These are phyloP conservation scores for Tuber brumale DNA, from an alignment of 495 filamentous ascomycete genomes.

Conservation along the genomic window DNA sequence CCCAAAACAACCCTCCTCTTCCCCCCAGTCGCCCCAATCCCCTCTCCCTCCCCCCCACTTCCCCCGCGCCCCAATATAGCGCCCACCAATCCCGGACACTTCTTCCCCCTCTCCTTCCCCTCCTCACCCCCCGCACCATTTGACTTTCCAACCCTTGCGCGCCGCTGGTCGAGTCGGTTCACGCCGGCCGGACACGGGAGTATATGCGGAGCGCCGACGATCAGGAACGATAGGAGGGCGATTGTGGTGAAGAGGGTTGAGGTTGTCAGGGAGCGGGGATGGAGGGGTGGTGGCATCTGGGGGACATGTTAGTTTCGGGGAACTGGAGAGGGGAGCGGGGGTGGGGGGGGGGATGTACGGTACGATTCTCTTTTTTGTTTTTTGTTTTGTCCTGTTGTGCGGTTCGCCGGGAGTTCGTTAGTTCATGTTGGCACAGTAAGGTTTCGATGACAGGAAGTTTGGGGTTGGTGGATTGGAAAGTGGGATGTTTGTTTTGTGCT, in stretches of 20 bases:
- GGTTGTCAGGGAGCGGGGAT: conserved; percentile 85
- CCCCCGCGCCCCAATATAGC: conserved; percentile 17
- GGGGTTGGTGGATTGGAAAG: neutral
- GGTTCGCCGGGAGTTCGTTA: neutral
- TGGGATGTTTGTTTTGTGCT: too few species aligned
- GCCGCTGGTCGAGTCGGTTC: conserved; percentile 19
- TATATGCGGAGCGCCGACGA: conserved; percentile 85
- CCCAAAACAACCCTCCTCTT: conserved; percentile 32
- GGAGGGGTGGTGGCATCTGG: conserved; percentile 79
- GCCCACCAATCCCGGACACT: conserved; percentile 22
- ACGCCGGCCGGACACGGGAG: conserved; percentile 74
- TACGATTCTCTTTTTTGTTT: neutral
- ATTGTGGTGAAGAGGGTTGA: conserved; percentile 91
- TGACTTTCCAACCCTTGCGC: neutral
- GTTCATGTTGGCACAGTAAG: conserved; percentile 4
- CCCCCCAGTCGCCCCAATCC: conserved; percentile 17
- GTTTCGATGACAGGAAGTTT: neutral
- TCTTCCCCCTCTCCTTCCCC: conserved; percentile 10
- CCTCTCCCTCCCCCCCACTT: conserved; percentile 3
- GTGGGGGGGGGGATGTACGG: neutral
- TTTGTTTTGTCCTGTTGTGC: too few species aligned
- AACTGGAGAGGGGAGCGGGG: neutral
- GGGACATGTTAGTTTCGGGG: too few species aligned
- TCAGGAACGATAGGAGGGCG: conserved; percentile 80
- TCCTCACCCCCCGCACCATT: conserved; percentile 11